Evolutionary conservation across 2,329 filamentous ascomycete species (phyloP), one percentile per base, ranked within the genome.

Genomic region (Pseudocercospora fijiensis): DNA sequence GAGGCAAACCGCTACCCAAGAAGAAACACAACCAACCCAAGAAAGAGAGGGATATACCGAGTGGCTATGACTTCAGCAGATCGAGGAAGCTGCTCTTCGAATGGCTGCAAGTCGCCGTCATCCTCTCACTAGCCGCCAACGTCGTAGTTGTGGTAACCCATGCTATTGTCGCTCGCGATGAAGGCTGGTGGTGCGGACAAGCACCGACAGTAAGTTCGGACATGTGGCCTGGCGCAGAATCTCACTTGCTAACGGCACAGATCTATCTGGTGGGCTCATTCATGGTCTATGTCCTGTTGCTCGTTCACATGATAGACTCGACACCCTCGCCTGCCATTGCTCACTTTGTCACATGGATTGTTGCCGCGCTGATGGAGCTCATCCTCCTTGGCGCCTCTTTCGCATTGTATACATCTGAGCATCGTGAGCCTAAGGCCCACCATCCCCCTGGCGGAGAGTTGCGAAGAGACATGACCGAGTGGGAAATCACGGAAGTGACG

Each of bases 271-370:
- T 91, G 62, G 91, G 89, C 60, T 89, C 91, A 51, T 90, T 92
- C 69, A 96, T 96, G 81, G 87, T 95, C 67, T 95, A 96, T 80
- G 84, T 90, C 57, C 88, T 96, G 70, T 85, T 96, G 69, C 84
- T 96, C 69, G 89, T 97, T 73, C 92, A 92, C 28, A 85, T 98
- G 62, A 83, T 96, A 72, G 93, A 97, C 76, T 90, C 90, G 74
- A 87, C 86, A 66, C 88, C 91, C 33, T 90, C 90, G 11, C 95
- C 95, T 0, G 93, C 89, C 57, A 81, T 88, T 53, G 88, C 91
- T 59, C 92, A 97, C 77, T 85, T 94, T 61, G 78, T 89, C 53
- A 88, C 91, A 71, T 99, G 95, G 95, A 76, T 83, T 47, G 78
- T 92, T 49, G 88, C 88, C 26, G 76, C 92, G n/a, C 76, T 85